These are phyloP conservation scores for Exophiala phaeomuriformis DNA, from an alignment of 2,329 filamentous ascomycete species.

Conservation along the genomic window DNA sequence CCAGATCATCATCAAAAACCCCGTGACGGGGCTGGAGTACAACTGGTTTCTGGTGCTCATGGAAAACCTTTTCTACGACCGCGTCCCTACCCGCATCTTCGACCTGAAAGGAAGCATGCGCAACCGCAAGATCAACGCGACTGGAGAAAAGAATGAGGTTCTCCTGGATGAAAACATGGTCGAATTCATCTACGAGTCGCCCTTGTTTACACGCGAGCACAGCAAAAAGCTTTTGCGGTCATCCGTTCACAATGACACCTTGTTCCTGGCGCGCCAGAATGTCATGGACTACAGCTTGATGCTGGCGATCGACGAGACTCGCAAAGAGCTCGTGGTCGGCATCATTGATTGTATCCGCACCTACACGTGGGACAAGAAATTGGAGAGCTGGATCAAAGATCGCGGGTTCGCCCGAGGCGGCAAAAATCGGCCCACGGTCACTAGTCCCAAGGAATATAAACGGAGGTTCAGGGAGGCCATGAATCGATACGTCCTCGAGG, in stretches of 20 bases:
- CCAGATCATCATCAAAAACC: slow-evolving; percentile 94
- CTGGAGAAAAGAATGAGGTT: slow-evolving; percentile 92
- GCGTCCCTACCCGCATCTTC: slow-evolving; percentile 79
- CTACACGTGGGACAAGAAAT: slow-evolving; percentile 98
- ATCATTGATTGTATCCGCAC: slow-evolving; percentile 98
- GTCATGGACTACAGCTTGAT: slow-evolving; percentile 99
- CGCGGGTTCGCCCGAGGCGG: slow-evolving; percentile 70
- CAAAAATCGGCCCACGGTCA: slow-evolving; percentile 82
- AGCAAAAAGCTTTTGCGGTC: slow-evolving; percentile 87
- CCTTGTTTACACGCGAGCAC: slow-evolving; percentile 89
- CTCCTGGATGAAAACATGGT: slow-evolving; percentile 98
- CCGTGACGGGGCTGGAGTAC: slow-evolving; percentile 81
- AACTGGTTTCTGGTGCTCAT: slow-evolving; percentile 92
- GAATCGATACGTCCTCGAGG: slow-evolving; percentile 65
- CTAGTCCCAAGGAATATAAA: slow-evolving; percentile 95
- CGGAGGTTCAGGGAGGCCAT: slow-evolving; percentile 92
- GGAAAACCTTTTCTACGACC: slow-evolving; percentile 97
- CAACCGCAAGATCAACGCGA: slow-evolving; percentile 93
- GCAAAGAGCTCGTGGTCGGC: slow-evolving; percentile 87
- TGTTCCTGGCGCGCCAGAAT: slow-evolving; percentile 89
- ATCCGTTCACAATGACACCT: slow-evolving; percentile 94
- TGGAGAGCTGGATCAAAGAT: slow-evolving; percentile 99
- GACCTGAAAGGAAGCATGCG: slow-evolving; percentile 98
- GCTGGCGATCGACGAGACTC: slow-evolving; percentile 88
- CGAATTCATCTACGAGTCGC: slow-evolving; percentile 96